Base-by-base conservation (phyloP, 495 filamentous ascomycete species). In the Penicillium dipodomyicola region DNA sequence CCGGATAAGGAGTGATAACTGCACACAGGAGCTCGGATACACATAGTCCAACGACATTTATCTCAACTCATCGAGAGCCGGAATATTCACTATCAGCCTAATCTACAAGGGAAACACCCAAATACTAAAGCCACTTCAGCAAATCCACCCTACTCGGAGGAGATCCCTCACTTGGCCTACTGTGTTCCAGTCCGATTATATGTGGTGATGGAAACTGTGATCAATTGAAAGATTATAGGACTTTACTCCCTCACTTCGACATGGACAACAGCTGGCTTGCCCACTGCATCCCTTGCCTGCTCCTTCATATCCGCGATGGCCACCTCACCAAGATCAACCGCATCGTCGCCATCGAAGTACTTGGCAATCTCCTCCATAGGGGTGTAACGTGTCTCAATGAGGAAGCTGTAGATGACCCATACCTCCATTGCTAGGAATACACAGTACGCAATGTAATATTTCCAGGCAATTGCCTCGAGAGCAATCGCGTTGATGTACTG, bases 351-450 rank as follows among this genome's bases (percentile, higher is more conserved):
- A 49, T 85, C 82, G 59, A 86, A 83, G 69, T 81, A 72, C 72
- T 77, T 79, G 60, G 76, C 79, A 10, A 88, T 80, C 68, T 87
- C 85, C 73, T 87, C 85, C 53, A 87, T 77, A 17, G 84, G 83
- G 10, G 79, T 80, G 49, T 82, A 81, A 58, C 77, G 79, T 44
- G 84, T 88, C 73, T 88, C 84, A 54, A 86, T 74, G 58, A 84
- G 87, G 74, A 82, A 82, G 74, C 83, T 80, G 72, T 78, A 87
- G 44, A 86, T 82, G 42, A 85, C 82, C 45, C 63, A 32, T 49
- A 86, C 65, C 69, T 86, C 83, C 64, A 82, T 56, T 52, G 72
- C 76, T 65, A 86, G 79, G 80, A 82, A 86, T 69, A 74, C 67
- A 45, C 82, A 84, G 72, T 85, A 86, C 70, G 84, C 80, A 65